These are phyloP conservation scores for Ogataea henricii DNA, from an alignment of 805 yeast species.

Conservation along the genomic window DNA sequence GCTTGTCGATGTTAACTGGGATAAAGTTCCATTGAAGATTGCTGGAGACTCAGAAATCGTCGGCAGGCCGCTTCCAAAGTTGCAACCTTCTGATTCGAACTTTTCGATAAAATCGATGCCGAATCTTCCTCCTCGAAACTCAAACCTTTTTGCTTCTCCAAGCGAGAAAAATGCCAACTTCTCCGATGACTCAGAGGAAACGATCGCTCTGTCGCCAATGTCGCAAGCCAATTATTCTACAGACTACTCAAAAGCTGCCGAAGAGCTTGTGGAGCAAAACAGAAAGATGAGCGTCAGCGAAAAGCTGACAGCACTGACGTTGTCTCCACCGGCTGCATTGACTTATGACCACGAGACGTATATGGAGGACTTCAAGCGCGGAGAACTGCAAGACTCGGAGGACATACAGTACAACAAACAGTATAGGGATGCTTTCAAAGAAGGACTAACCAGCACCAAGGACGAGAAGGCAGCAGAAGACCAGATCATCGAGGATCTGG, in stretches of 20 bases:
- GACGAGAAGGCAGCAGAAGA: conserved; percentile 24
- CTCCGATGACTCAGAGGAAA: conserved; percentile 35
- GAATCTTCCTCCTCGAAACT: conserved; percentile 27
- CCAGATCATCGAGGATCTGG: conserved; percentile 30
- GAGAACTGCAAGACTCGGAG: conserved; percentile 20
- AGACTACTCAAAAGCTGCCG: conserved; percentile 26
- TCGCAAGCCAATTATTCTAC: conserved; percentile 14
- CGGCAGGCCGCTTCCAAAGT: conserved; percentile 40
- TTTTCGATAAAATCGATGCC: conserved; percentile 37
- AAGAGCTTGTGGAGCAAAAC: conserved; percentile 29
- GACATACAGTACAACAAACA: conserved; percentile 20
- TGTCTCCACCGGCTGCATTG: conserved; percentile 18
- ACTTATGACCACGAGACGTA: conserved; percentile 33
- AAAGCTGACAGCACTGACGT: conserved; percentile 46
- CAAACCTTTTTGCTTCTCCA: conserved; percentile 22
- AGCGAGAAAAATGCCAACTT: conserved; percentile 16
- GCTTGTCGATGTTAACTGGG: conserved; percentile 31
- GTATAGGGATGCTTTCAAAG: conserved; percentile 18
- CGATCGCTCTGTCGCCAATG: conserved; percentile 29
- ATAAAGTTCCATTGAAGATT: conserved; percentile 22
- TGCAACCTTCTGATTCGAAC: conserved; percentile 37
- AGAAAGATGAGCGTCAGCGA: conserved; percentile 41
- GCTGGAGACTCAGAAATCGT: conserved; percentile 6
- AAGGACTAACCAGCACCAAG: conserved; percentile 15
- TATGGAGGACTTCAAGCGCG: conserved; percentile 28